Evolutionary conservation across 225 moss, liverwort and hornwort genomes (phyloP), one percentile per base, ranked within the genome.

Genomic region (Anthoceros angustus): DNA sequence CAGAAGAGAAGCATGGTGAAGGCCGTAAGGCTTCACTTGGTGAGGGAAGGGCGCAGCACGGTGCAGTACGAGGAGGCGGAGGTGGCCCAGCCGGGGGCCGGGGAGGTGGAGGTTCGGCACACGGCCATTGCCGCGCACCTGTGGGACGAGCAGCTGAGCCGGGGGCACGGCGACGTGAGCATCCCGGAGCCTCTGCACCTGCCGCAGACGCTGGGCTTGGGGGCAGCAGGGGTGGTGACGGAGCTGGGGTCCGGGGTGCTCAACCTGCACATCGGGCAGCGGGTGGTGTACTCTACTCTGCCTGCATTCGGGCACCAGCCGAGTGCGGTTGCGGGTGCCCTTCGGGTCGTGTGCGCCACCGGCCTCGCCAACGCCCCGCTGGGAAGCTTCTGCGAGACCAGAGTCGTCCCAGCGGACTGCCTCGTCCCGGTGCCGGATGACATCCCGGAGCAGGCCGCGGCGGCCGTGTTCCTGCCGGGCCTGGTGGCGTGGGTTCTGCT

Each of bases 61-160:
- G 18, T 55, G n/a, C 55, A 55, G n/a, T 55, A 55, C 55, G 55
- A 55, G 14, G 55, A 55, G 55, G 55, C 14, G 16, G 18, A 55
- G n/a, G 55, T 55, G 55, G n/a, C 8, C 3, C 55, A 55, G n/a
- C 10, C 55, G 14, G 12, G 55, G 5, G 0, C 55, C 7, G 55
- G 23, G 55, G 55, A 20, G 55, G 55, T 55, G 55, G 55, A 55
- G 14, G 55, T 55, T 18, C 55, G 55, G 12, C 55, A 55, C 55
- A 55, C 55, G n/a, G 55, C 55, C 18, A 55, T 55, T 6, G 55
- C 55, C 4, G 55, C n/a, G 55, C 55, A 55, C n/a, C 55, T 23
- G 12, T 55, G 55, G 55, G 55, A 55, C 23, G n/a, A 55, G 23
- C 16, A 20, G 55, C 55, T 6, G 55, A 7, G 55, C n/a, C 55